phyloP scores from a whole-genome alignment of 2,329 filamentous ascomycete genomes.

The Colletotrichum caudatum region DNA sequence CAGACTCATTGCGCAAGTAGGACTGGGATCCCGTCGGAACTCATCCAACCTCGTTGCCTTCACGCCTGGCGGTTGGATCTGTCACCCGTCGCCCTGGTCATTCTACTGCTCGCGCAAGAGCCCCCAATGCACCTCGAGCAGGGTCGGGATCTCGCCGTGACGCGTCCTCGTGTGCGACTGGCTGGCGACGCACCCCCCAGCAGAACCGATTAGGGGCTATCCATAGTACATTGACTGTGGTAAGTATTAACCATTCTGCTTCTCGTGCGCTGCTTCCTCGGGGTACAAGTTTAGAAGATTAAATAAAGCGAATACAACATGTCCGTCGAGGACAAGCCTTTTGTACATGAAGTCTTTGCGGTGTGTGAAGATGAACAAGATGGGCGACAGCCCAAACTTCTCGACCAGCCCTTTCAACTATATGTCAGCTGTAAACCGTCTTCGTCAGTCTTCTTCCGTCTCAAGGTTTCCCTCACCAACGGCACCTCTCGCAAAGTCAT shows the following conservation, averaged over 20 bases:
- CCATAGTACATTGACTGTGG: not conserved
- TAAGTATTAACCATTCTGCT: not conserved
- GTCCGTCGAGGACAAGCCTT: not conserved
- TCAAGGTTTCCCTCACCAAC: not conserved
- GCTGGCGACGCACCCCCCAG: too few species aligned
- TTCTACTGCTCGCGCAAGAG: too few species aligned
- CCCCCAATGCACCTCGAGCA: too few species aligned
- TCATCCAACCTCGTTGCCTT: slow-evolving; percentile 10
- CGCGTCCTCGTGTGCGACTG: too few species aligned
- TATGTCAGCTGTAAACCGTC: not conserved
- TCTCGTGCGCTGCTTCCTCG: not conserved
- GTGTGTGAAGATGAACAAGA: slow-evolving; percentile 1
- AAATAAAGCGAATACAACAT: not conserved
- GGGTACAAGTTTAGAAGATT: not conserved
- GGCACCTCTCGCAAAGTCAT: not conserved
- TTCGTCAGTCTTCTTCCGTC: not conserved
- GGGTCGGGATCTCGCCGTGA: too few species aligned
- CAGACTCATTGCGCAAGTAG: slow-evolving; percentile 27
- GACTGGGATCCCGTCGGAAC: slow-evolving; percentile 34
- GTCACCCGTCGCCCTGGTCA: not conserved
- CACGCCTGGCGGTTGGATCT: slow-evolving; percentile 13
- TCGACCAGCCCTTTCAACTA: not conserved
- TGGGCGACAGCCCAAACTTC: not conserved
- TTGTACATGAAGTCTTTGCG: not conserved
- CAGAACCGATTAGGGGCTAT: too few species aligned